Conservation (phyloP, 257 asterid genomes). For the Vinca minor region DNA sequence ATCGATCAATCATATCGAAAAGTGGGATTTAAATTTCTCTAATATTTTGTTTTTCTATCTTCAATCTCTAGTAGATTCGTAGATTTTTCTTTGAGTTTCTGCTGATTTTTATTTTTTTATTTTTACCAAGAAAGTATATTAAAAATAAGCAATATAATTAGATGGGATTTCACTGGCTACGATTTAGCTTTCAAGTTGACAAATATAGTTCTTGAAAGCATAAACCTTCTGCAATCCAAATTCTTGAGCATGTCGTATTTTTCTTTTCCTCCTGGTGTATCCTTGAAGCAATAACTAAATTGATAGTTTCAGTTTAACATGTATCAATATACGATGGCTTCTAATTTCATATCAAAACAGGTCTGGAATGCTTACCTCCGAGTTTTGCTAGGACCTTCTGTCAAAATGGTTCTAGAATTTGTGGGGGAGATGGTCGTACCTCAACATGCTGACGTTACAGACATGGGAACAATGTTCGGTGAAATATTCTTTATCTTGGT, state of each 20-base stretch:
- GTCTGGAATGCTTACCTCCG: conserved; percentile 34
- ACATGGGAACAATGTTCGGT: conserved; percentile 2
- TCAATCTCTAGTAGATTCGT: neutral
- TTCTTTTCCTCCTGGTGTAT: neutral
- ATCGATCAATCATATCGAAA: neutral
- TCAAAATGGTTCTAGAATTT: conserved; percentile 26
- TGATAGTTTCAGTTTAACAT: neutral
- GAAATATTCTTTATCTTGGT: conserved; percentile 24
- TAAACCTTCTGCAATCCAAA: neutral
- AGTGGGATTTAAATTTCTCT: neutral
- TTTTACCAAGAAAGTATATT: neutral
- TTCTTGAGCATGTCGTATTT: neutral
- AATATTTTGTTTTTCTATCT: neutral
- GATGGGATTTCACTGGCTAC: neutral
- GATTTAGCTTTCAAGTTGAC: neutral
- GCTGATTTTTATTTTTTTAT: no score
- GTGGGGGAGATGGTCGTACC: conserved; percentile 33
- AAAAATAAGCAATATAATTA: neutral
- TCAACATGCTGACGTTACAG: neutral
- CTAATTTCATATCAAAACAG: conserved; percentile 17
- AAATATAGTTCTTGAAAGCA: neutral
- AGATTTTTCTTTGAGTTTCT: neutral
- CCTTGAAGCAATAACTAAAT: neutral
- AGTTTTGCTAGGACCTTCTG: conserved; percentile 24
- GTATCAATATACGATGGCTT: neutral